These are phyloP conservation scores for Lycium ferocissimum DNA, from an alignment of 257 asterid species.

Conservation along the genomic window DNA sequence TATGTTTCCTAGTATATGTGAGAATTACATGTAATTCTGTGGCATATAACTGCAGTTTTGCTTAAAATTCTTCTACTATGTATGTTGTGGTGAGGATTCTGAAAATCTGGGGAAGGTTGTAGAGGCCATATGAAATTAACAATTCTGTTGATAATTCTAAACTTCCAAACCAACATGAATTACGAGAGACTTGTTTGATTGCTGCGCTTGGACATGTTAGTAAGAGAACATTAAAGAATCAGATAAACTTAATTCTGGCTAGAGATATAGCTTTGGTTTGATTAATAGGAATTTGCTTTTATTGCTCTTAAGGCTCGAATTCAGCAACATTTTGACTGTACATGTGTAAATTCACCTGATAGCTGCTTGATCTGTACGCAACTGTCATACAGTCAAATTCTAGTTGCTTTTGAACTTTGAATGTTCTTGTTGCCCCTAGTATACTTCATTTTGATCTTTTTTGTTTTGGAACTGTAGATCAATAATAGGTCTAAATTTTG, in stretches of 20 bases:
- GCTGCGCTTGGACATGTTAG: not conserved
- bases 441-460: not conserved
- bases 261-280: not conserved
- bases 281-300: not conserved
- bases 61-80: no score
- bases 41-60: no score
- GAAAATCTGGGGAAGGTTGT: no score
- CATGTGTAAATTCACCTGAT: not conserved
- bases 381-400: not conserved
- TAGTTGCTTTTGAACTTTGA: not conserved
- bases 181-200: conserved; percentile 1
- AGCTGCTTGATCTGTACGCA: not conserved
- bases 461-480: not conserved
- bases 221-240: not conserved
- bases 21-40: no score
- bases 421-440: conserved; percentile 3
- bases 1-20: no score
- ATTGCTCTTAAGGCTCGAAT: not conserved
- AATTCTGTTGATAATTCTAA: not conserved
- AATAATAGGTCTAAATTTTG: not conserved
- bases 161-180: not conserved
- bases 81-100: no score
- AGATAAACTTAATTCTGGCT: not conserved
- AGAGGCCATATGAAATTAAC: not conserved
- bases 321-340: not conserved